Conservation (phyloP, 495 filamentous ascomycete species). For the Trichoderma gamsii region DNA sequence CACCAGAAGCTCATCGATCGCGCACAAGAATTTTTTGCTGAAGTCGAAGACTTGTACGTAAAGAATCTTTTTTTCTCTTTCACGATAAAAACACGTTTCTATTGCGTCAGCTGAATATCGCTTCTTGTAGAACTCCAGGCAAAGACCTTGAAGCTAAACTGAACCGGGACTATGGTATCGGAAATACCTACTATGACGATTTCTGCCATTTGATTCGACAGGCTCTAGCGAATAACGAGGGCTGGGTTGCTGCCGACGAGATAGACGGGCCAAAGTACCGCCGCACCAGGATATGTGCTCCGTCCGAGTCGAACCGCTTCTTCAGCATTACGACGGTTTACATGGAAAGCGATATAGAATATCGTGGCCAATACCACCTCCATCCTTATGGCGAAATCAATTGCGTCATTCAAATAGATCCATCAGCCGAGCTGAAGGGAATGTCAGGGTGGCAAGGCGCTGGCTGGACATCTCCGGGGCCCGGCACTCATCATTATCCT, state of each 20-base stretch:
- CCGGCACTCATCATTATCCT: slow-evolving; percentile 43
- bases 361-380: slow-evolving; percentile 39
- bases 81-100: background rate
- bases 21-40: background rate
- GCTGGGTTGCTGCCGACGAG: slow-evolving; percentile 39
- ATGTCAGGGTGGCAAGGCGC: slow-evolving; percentile 42
- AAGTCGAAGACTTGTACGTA: background rate
- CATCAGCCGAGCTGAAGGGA: slow-evolving; percentile 35
- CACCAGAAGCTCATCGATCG: background rate
- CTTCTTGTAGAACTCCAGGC: slow-evolving; percentile 35
- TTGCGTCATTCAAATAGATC: slow-evolving; percentile 40
- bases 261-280: slow-evolving; percentile 40
- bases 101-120: background rate
- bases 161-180: slow-evolving; percentile 39
- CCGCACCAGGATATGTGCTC: slow-evolving; percentile 35
- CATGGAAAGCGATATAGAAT: slow-evolving; percentile 36
- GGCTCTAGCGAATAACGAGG: slow-evolving; percentile 34
- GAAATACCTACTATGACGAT: slow-evolving; percentile 36
- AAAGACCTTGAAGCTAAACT: slow-evolving; percentile 36
- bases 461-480: slow-evolving; percentile 39
- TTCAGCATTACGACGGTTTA: slow-evolving; percentile 48
- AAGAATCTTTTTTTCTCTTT: background rate
- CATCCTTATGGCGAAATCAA: slow-evolving; percentile 48
- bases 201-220: slow-evolving; percentile 33
- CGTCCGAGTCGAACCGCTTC: slow-evolving; percentile 33